Evolutionary conservation across 441 rosid species (phyloP).

Genomic region (Pelargonium citronellum): DNA sequence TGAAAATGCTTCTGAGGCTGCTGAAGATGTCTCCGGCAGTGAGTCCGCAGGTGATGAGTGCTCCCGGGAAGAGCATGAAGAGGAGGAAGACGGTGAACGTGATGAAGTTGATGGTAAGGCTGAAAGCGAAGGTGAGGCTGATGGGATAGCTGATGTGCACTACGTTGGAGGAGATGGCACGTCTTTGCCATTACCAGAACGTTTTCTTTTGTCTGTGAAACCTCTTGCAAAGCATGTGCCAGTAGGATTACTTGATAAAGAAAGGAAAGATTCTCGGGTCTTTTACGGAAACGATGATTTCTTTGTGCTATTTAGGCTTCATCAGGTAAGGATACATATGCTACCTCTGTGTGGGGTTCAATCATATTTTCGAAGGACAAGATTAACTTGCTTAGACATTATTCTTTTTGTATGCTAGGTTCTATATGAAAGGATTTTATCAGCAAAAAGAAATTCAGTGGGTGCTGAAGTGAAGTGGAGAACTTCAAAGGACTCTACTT

Average conservation of each 20-base stretch:
- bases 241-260: slow-evolving; percentile 37
- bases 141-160: slow-evolving; percentile 74
- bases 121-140: slow-evolving; percentile 96
- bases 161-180: slow-evolving; percentile 65
- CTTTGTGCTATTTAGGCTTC: slow-evolving; percentile 92
- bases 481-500: slow-evolving; percentile 57
- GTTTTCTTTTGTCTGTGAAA: slow-evolving; percentile 60
- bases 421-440: slow-evolving; percentile 75
- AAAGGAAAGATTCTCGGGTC: slow-evolving; percentile 44
- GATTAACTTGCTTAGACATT: background rate
- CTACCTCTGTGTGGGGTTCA: slow-evolving; percentile 2
- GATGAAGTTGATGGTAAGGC: slow-evolving; percentile 73
- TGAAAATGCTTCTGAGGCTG: slow-evolving; percentile 86
- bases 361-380: background rate
- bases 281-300: slow-evolving; percentile 95
- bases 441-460: slow-evolving; percentile 84
- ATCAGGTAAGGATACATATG: slow-evolving; percentile 51
- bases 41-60: slow-evolving; percentile 82
- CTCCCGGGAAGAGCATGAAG: slow-evolving; percentile 66
- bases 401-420: slow-evolving; percentile 32
- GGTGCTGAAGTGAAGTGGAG: slow-evolving; percentile 85
- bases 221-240: slow-evolving; percentile 86
- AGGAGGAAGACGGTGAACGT: slow-evolving; percentile 54
- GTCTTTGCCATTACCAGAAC: slow-evolving; percentile 53
- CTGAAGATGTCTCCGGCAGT: slow-evolving; percentile 68